phyloP scores from a whole-genome alignment of 2,329 filamentous ascomycete genomes.

The Curvularia hawaiiensis region DNA sequence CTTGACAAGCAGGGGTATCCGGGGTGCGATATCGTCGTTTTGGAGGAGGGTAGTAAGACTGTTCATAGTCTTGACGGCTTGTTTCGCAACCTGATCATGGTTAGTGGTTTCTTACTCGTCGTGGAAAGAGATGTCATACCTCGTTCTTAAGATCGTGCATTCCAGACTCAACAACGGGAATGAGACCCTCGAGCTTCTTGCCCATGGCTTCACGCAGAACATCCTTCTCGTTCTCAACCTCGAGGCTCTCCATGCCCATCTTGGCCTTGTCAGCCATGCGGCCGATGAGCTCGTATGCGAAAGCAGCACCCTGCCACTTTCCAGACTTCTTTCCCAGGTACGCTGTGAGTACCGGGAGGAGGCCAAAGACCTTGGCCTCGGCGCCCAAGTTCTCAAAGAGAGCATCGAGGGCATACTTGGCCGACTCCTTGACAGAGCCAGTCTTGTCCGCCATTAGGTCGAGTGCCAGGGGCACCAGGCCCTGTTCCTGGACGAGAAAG shows the following conservation, averaged over 20 bases:
- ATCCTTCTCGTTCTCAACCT: slow-evolving; percentile 87
- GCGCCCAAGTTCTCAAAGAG: slow-evolving; percentile 79
- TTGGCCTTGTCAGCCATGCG: slow-evolving; percentile 95
- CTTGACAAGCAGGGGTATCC: slow-evolving; percentile 89
- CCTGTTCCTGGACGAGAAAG: slow-evolving; percentile 81
- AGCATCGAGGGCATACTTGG: slow-evolving; percentile 91
- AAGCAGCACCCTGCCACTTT: slow-evolving; percentile 97
- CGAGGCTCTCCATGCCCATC: slow-evolving; percentile 80
- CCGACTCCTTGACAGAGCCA: slow-evolving; percentile 83
- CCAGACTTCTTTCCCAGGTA: slow-evolving; percentile 85
- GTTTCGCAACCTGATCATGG: slow-evolving; percentile 65
- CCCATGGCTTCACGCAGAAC: slow-evolving; percentile 90
- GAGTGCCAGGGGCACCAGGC: slow-evolving; percentile 72
- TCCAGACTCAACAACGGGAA: slow-evolving; percentile 86
- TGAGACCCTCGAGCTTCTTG: slow-evolving; percentile 80
- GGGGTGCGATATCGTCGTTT: slow-evolving; percentile 94
- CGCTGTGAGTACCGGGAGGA: slow-evolving; percentile 74
- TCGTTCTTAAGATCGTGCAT: slow-evolving; percentile 98
- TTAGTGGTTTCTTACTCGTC: slow-evolving; percentile 16
- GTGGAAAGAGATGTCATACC: slow-evolving; percentile 50
- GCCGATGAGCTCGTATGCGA: slow-evolving; percentile 81
- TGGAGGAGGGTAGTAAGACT: slow-evolving; percentile 86
- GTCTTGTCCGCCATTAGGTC: slow-evolving; percentile 92
- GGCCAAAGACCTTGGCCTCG: slow-evolving; percentile 81
- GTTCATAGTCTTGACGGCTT: slow-evolving; percentile 90